A percentile compares a stretch with the other conserved stretches of the same genome.
phyloP scores from a whole-genome alignment of 768 basidiomycete species.

The Tricholoma sp. region DNA sequence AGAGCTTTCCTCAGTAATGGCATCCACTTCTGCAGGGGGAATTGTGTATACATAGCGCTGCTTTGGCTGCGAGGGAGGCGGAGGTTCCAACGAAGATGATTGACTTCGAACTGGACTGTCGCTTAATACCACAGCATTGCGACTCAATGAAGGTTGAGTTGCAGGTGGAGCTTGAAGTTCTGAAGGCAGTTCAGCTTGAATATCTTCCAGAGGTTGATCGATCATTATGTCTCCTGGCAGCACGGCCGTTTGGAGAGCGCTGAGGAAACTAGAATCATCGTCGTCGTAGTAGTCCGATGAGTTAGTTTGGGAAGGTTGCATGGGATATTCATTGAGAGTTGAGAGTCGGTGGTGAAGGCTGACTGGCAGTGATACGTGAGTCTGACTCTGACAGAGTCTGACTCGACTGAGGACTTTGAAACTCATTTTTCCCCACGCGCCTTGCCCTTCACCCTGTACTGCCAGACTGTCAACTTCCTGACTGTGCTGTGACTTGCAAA shows the following conservation, averaged over 20 bases:
- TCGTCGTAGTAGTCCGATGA: conserved; percentile 55
- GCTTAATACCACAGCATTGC: background rate
- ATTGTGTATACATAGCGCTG: background rate
- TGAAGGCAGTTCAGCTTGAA: background rate
- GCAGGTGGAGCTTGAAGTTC: background rate
- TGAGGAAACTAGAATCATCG: conserved; percentile 49
- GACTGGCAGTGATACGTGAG: background rate
- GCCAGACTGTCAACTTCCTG: too few species aligned
- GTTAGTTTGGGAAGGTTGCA: conserved; percentile 21
- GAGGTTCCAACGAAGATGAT: conserved; percentile 1
- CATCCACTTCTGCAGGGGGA: background rate
- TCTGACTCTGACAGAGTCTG: too few species aligned
- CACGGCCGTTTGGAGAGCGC: conserved; percentile 38
- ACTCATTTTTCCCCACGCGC: too few species aligned
- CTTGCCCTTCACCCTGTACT: too few species aligned
- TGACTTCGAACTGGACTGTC: background rate
- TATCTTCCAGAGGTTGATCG: background rate
- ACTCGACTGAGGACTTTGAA: too few species aligned
- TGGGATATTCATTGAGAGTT: background rate
- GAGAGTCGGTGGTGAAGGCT: background rate
- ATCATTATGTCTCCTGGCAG: conserved; percentile 41
- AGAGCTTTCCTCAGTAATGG: conserved; percentile 13
- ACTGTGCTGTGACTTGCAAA: too few species aligned
- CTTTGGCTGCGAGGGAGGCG: background rate
- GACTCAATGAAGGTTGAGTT: background rate